phyloP scores from a whole-genome alignment of 768 basidiomycete genomes.

The Botryobasidium botryosum region DNA sequence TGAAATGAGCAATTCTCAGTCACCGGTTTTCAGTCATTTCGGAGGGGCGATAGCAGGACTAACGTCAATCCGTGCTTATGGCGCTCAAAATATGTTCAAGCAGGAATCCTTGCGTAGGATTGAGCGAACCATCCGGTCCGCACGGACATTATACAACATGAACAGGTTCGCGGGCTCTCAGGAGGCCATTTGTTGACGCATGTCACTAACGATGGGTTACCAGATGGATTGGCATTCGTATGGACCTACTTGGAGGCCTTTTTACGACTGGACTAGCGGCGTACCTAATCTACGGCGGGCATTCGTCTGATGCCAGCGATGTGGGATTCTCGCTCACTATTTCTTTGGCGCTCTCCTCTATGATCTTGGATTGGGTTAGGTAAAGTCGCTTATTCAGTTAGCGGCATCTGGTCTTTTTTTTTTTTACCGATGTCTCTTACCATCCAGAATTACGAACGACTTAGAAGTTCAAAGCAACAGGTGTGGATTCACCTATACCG shows the following conservation, averaged over 20 bases:
- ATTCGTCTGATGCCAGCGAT: constrained; percentile 20
- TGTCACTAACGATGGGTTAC: background rate
- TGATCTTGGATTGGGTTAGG: constrained; percentile 30
- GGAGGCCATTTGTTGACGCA: background rate
- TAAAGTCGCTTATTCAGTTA: too few species aligned
- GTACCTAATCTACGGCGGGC: constrained; percentile 19
- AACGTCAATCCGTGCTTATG: constrained; percentile 22
- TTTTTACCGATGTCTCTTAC: constrained; percentile 5
- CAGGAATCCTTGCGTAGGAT: constrained; percentile 15
- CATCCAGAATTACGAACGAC: constrained; percentile 27
- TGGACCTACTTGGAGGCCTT: constrained; percentile 22
- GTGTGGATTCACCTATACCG: background rate
- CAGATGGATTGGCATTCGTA: constrained; percentile 17
- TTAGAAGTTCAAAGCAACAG: constrained; percentile 28
- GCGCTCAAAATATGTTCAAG: constrained; percentile 18
- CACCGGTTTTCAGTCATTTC: constrained; percentile 22
- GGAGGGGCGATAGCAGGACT: constrained; percentile 21
- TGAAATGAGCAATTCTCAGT: constrained; percentile 20
- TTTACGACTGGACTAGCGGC: constrained; percentile 20
- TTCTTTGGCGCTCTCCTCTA: constrained; percentile 37
- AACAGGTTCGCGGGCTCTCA: background rate
- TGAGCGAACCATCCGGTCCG: constrained; percentile 14
- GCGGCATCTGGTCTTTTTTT: background rate
- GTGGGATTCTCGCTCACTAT: constrained; percentile 26
- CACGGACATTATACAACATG: constrained; percentile 13